Evolutionary conservation across 805 yeast genomes (phyloP).

Genomic region (Teunomyces gatunensis): DNA sequence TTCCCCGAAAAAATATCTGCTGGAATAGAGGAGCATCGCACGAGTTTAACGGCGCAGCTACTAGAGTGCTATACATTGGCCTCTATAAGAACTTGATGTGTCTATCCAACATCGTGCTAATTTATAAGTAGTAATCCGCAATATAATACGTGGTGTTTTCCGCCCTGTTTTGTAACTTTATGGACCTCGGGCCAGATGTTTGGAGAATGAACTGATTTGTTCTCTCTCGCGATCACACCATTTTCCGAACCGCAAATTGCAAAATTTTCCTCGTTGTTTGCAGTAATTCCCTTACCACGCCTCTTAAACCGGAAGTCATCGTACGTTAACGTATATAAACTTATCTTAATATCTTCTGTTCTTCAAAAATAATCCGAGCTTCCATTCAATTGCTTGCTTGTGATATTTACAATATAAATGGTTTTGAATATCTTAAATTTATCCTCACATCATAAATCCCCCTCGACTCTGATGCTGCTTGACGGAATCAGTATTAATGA

Average conservation of each 20-base stretch:
- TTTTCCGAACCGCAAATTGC: constrained; percentile 4
- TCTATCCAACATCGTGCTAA: too few relatives aligned
- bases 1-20: constrained; percentile 1
- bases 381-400: neutral
- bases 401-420: constrained; percentile 1
- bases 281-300: constrained; percentile 3
- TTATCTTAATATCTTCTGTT: neutral
- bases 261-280: constrained; percentile 2
- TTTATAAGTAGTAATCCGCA: too few relatives aligned
- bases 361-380: neutral
- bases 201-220: constrained; percentile 2
- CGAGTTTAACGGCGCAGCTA: neutral
- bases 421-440: neutral
- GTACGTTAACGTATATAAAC: constrained; percentile 1
- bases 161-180: too few relatives aligned
- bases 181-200: neutral
- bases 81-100: too few relatives aligned
- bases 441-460: constrained; percentile 4
- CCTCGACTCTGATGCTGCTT: constrained; percentile 6
- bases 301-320: neutral
- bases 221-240: neutral
- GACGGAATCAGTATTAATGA: constrained; percentile 26
- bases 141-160: too few relatives aligned
- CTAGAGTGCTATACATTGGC: too few relatives aligned
- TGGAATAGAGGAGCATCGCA: neutral